Evolutionary conservation across 108 stramenopile genomes (phyloP).

Genomic region (Cyclotella cryptica): DNA sequence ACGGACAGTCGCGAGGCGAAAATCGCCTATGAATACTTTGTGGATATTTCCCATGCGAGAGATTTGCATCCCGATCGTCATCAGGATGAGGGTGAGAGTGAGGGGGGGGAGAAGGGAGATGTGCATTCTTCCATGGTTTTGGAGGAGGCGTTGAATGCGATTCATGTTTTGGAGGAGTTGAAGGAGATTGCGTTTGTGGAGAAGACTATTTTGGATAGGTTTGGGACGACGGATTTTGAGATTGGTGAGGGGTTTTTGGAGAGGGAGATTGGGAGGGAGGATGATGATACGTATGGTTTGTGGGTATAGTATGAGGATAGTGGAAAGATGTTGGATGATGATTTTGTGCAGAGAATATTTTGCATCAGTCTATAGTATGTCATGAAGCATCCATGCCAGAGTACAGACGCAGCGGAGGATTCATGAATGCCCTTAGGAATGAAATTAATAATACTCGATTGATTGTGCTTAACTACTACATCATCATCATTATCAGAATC

Average conservation of each 20-base stretch:
- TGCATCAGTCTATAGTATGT: no score
- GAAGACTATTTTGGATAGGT: conserved; percentile 30
- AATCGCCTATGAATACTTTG: conserved; percentile 23
- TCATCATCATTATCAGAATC: no score
- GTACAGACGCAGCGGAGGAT: no score
- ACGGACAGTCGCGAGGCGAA: conserved; percentile 26
- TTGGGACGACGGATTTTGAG: conserved; percentile 34
- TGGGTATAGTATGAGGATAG: no score
- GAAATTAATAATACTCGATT: not conserved
- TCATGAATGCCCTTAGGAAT: no score
- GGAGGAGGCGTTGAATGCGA: conserved; percentile 19
- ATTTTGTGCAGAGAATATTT: not conserved
- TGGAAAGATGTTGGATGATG: no score
- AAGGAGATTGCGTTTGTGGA: conserved; percentile 32
- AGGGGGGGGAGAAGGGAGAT: not conserved
- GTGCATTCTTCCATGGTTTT: conserved; percentile 2
- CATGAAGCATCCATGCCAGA: no score
- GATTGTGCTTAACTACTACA: not conserved
- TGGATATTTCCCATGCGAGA: conserved; percentile 22
- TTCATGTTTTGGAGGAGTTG: conserved; percentile 23
- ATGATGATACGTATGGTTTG: conserved; percentile 29
- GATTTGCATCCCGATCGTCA: conserved; percentile 25
- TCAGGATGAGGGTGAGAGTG: not conserved
- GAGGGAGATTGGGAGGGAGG: conserved; percentile 24
- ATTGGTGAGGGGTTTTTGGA: conserved; percentile 31